Percentiles rank a stretch among this genome's conserved stretches.
Evolutionary conservation across 306 rosid species (phyloP).

Genomic region (Sicyos edulis): DNA sequence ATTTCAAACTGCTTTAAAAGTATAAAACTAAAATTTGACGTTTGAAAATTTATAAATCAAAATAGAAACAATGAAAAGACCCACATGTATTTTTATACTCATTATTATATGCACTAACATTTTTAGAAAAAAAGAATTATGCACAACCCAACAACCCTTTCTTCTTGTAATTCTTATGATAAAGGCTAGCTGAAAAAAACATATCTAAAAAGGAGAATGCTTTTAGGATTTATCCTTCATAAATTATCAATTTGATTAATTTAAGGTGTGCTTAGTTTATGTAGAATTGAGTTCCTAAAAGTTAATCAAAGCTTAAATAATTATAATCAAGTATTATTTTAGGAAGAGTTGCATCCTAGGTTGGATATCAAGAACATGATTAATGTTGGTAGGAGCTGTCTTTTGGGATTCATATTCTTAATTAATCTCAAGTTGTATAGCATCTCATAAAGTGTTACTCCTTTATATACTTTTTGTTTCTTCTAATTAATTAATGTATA

Average conservation of each 20-base stretch:
- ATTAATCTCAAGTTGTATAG: background rate
- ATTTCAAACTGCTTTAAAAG: too few relatives aligned
- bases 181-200: background rate
- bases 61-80: too few relatives aligned
- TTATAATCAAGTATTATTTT: background rate
- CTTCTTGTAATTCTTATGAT: background rate
- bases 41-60: too few relatives aligned
- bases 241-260: background rate
- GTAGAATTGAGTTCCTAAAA: too few relatives aligned
- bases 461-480: background rate
- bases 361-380: background rate
- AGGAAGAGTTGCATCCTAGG: conserved; percentile 1
- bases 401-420: background rate
- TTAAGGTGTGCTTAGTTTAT: background rate
- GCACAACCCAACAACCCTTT: background rate
- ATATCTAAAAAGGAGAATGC: background rate
- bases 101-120: too few relatives aligned
- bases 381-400: conserved; percentile 2
- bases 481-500: background rate
- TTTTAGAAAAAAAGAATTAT: too few relatives aligned
- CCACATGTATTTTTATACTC: too few relatives aligned
- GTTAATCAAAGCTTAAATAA: background rate
- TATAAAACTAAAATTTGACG: too few relatives aligned
- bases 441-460: background rate
- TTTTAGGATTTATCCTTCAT: background rate